These are phyloP conservation scores for Eucalyptus decipiens DNA, from an alignment of 345 rosid genomes.

Conservation along the genomic window DNA sequence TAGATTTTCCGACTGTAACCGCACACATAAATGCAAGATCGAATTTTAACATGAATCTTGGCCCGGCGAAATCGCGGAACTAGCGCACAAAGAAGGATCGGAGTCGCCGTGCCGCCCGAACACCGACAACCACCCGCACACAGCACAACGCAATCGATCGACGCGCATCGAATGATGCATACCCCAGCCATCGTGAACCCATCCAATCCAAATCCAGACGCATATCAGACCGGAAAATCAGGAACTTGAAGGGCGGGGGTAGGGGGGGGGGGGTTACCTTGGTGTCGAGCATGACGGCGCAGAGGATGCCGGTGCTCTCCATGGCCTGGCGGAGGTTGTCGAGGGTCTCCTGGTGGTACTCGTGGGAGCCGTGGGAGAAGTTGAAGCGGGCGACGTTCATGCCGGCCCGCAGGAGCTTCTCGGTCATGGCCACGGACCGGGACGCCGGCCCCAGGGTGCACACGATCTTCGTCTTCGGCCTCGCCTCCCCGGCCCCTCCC, in stretches of 20 bases:
- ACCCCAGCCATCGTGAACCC: background rate
- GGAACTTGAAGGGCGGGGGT: too few species aligned
- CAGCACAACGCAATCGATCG: background rate
- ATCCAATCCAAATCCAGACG: background rate
- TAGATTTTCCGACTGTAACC: background rate
- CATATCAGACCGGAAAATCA: background rate
- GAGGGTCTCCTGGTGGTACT: slow-evolving; percentile 92
- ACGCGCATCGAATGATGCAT: background rate
- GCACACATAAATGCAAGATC: background rate
- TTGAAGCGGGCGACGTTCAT: slow-evolving; percentile 99
- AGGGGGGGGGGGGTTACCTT: too few species aligned
- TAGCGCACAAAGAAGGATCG: background rate
- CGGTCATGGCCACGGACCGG: slow-evolving; percentile 72
- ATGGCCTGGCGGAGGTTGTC: slow-evolving; percentile 77
- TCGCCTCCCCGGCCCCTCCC: slow-evolving; percentile 9
- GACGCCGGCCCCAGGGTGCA: slow-evolving; percentile 97
- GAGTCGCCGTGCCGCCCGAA: background rate
- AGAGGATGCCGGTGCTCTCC: slow-evolving; percentile 82
- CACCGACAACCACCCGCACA: background rate
- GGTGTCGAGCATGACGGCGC: slow-evolving; percentile 99
- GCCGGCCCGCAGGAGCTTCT: slow-evolving; percentile 84
- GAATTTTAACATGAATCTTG: background rate
- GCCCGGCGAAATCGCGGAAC: background rate
- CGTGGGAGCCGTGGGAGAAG: slow-evolving; percentile 97
- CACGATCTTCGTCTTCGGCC: slow-evolving; percentile 91